A percentile compares a stretch with the other conserved stretches of the same genome.
phyloP scores from a whole-genome alignment of 176 grass and related monocot genomes.

The Miscanthus lutarioriparius region DNA sequence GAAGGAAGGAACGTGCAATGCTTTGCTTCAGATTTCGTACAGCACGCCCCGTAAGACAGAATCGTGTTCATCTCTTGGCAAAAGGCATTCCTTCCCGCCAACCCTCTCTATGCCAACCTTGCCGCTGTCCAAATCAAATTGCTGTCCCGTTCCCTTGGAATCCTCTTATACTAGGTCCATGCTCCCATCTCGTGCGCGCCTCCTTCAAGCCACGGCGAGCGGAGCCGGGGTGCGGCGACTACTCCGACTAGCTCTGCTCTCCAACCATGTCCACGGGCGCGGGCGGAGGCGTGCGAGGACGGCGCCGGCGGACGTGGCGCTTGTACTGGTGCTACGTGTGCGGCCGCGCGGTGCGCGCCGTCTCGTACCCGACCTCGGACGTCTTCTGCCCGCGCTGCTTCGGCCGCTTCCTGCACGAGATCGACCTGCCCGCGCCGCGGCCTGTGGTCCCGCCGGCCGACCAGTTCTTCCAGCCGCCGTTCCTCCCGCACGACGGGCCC shows the following conservation, averaged over 20 bases:
- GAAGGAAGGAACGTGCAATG: neutral
- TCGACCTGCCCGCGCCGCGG: constrained; percentile 51
- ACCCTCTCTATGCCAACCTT: neutral
- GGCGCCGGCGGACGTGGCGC: constrained; percentile 61
- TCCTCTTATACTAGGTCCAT: neutral
- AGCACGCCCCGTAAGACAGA: constrained; percentile 24
- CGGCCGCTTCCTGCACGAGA: constrained; percentile 79
- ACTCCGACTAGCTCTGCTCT: neutral
- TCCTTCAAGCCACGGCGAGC: constrained; percentile 13
- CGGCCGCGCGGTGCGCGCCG: constrained; percentile 64
- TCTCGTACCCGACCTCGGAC: constrained; percentile 58
- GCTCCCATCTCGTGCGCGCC: neutral
- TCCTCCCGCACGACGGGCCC: constrained; percentile 50
- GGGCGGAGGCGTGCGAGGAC: constrained; percentile 15
- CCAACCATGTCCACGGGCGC: constrained; percentile 27
- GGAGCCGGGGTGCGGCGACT: neutral
- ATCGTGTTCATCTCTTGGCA: constrained; percentile 47
- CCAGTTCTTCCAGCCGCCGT: constrained; percentile 42
- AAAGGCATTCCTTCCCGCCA: constrained; percentile 73
- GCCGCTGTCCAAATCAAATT: neutral
- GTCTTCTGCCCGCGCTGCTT: constrained; percentile 75
- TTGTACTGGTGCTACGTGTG: constrained; percentile 93
- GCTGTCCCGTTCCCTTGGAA: neutral
- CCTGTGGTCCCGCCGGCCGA: constrained; percentile 25
- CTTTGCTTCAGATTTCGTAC: neutral